Evolutionary conservation across 345 rosid genomes (phyloP), one percentile per base, ranked within the genome.

Genomic region (Ceriops zippeliana): DNA sequence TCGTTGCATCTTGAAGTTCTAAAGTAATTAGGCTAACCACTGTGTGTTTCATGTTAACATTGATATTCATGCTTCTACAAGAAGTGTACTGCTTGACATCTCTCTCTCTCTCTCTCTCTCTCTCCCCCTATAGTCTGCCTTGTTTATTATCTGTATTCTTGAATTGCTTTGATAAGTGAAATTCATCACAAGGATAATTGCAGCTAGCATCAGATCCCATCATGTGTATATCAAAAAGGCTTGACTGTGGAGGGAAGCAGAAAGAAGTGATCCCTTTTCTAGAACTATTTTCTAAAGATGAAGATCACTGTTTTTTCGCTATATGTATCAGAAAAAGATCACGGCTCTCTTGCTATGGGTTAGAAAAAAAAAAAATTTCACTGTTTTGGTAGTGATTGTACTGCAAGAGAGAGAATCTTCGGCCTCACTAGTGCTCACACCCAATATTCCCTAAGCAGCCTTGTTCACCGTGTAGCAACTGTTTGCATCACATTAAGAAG

Each of bases 191-290:
- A 74, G 61, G 47, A 31, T 62, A 49, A 71, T 51, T 58, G 61
- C 38, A 30, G 53, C 35, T 67, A 8, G 62, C 51, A 9, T 68
- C 66, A 47, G 68, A 67, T 56, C 63, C 59, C 65, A 71, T 65
- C 74, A 21, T 61, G 72, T 42, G 59, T 61, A 34, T 47, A 26
- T n/a, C 5, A 61, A 16, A 52, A 68, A 7, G 32, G 46, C 35
- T 63, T 31, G 61, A 13, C 24, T 46, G 51, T 69, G 65, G 52
- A 79, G 71, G 60, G 75, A 79, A 76, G 28, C 75, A 78, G 64
- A 76, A 73, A 57, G 63, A 65, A 82, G 83, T 71, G 75, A 82
- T 42, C 52, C 70, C 73, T 74, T 84, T 81, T 61, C 66, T 57
- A 61, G 69, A 74, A 76, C 52, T 60, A 70, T 28, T 70, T 71